These are phyloP conservation scores for Kwoniella newhampshirensis DNA, from an alignment of 768 basidiomycete genomes.

Conservation along the genomic window DNA sequence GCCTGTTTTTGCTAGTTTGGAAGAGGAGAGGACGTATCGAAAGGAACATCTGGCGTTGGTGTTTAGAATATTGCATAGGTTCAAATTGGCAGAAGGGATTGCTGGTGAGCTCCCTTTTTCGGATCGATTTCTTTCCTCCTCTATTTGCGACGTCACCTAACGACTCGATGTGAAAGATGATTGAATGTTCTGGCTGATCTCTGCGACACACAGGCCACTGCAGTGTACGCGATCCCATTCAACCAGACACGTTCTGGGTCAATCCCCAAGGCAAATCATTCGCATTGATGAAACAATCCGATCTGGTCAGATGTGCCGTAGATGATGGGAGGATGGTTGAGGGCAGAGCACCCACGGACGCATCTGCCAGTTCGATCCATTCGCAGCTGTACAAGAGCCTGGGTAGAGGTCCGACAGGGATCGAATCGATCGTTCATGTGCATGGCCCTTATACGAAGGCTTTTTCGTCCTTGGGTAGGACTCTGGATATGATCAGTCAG, in stretches of 20 bases:
- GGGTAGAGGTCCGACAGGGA: constrained; percentile 28
- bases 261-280: constrained; percentile 37
- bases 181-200: neutral
- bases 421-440: constrained; percentile 37
- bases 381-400: constrained; percentile 30
- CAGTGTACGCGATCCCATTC: constrained; percentile 34
- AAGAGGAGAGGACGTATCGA: constrained; percentile 32
- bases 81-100: constrained; percentile 33
- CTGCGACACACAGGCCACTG: constrained; percentile 27
- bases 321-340: constrained; percentile 30
- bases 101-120: constrained; percentile 18
- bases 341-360: constrained; percentile 31
- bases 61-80: constrained; percentile 30
- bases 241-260: constrained; percentile 41
- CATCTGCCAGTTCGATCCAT: constrained; percentile 35
- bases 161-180: too few relatives aligned
- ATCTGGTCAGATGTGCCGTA: constrained; percentile 23
- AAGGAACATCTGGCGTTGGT: constrained; percentile 37
- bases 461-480: constrained; percentile 30
- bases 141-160: neutral
- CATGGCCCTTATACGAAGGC: constrained; percentile 42
- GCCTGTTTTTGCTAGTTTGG: constrained; percentile 22
- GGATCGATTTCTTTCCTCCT: neutral
- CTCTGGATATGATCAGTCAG: constrained; percentile 35
- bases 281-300: constrained; percentile 33